phyloP scores from a whole-genome alignment of 768 basidiomycete species.

The Russula earlei region DNA sequence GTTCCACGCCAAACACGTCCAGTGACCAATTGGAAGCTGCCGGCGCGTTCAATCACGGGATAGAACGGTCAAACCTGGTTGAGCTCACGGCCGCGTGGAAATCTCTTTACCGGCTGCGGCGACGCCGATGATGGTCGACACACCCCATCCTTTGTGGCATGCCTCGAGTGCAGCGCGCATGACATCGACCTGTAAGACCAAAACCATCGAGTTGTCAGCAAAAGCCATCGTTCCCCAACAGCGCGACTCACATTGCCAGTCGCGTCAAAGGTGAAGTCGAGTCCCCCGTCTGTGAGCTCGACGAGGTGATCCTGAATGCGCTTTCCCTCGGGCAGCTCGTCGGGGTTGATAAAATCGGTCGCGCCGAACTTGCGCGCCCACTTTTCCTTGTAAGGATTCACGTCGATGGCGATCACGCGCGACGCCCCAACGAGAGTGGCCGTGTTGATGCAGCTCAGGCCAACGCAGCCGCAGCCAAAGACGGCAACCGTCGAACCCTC shows the following conservation, averaged over 20 bases:
- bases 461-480: constrained; percentile 95
- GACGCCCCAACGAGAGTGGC: constrained; percentile 68
- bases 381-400: constrained; percentile 72
- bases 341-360: constrained; percentile 88
- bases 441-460: constrained; percentile 85
- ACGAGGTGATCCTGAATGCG: constrained; percentile 84
- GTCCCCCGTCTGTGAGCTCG: constrained; percentile 90
- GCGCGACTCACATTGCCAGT: constrained; percentile 66
- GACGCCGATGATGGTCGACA: constrained; percentile 92
- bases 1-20: constrained; percentile 91
- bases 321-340: constrained; percentile 60
- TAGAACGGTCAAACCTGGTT: constrained; percentile 22
- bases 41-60: constrained; percentile 24
- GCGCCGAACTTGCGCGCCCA: constrained; percentile 94
- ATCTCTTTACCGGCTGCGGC: constrained; percentile 91
- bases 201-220: not conserved
- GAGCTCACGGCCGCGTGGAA: constrained; percentile 27
- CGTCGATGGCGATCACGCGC: constrained; percentile 88
- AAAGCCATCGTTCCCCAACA: constrained; percentile 5
- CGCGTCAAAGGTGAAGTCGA: constrained; percentile 95
- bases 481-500: constrained; percentile 86
- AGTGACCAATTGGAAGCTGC: constrained; percentile 55
- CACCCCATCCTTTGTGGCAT: constrained; percentile 99
- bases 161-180: constrained; percentile 95
- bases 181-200: constrained; percentile 57